Base-by-base conservation (phyloP, 345 rosid genomes). In the Xanthoceras sorbifolium region DNA sequence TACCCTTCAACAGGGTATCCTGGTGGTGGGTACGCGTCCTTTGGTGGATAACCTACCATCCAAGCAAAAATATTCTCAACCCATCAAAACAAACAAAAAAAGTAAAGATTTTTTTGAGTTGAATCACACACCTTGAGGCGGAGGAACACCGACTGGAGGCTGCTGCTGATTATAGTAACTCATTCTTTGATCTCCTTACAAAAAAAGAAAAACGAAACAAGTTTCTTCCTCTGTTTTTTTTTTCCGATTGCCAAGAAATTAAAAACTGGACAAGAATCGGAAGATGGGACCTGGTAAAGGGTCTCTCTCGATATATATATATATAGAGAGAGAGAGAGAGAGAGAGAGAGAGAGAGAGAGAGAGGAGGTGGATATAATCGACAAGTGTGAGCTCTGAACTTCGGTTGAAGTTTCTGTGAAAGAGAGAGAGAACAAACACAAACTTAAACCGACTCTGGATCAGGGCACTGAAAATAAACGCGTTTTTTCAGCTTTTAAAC, bases 71-170 rank as follows among this genome's bases (percentile, higher is more conserved):
- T n/a, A n/a, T n/a, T n/a, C n/a, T n/a, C n/a, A n/a, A n/a, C n/a
- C n/a, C n/a, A n/a, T n/a, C n/a, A n/a, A n/a, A n/a, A 20, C 8
- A 20, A 31, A 12, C 29, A 25, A 2, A 9, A 38, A 32, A 32
- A 1, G 2, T 32, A 32, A 32, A 32, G 36, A 32, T 32, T 32
- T 32, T 32, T 2, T 22, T 52, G 46, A 72, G 18, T 32, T 7
- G 17, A 7, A 23, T 22, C 4, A 22, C 17, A 12, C 75, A 90
- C 94, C 94, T 81, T 88, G 95, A 3, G 89, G 85, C 40, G 95
- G 93, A 80, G 95, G 95, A 77, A 75, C 90, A 76, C 85, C 88
- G 15, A 89, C 90, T 3, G 93, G 93, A 18, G 87, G 83, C 72
- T 85, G 92, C 55, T 86, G 83, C 76, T 87, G 89, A 52, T 86